Percentiles rank a stretch among this genome's conserved stretches.
Evolutionary conservation across 192 early-diverging fungal species (phyloP).

Genomic region (Coemansia biformis): DNA sequence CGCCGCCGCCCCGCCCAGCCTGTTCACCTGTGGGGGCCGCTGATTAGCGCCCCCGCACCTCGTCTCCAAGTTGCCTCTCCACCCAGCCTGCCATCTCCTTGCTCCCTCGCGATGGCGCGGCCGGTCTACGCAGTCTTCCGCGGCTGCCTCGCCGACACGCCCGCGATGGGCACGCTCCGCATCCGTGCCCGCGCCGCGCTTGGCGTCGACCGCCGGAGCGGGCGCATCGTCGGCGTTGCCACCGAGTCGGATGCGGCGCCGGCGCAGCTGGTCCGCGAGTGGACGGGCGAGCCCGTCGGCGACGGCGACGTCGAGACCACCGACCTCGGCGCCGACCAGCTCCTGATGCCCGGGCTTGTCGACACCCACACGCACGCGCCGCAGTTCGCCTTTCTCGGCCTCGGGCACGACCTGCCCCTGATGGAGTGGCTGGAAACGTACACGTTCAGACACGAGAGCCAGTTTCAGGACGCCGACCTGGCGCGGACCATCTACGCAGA

Average conservation of each 20-base stretch:
- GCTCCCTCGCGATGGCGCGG: constrained; percentile 9
- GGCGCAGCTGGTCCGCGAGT: constrained; percentile 15
- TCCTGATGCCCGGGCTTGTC: constrained; percentile 85
- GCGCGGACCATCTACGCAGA: constrained; percentile 64
- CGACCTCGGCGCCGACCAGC: constrained; percentile 55
- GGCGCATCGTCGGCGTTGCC: constrained; percentile 62
- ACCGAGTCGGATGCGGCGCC: constrained; percentile 1
- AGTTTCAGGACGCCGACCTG: constrained; percentile 62
- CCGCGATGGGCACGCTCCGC: constrained; percentile 59
- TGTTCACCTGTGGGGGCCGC: too few species aligned
- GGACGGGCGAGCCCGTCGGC: constrained; percentile 14
- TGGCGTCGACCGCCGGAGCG: constrained; percentile 56
- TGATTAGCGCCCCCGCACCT: too few species aligned
- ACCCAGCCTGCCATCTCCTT: background rate
- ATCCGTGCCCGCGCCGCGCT: constrained; percentile 61
- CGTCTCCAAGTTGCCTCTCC: constrained; percentile 3
- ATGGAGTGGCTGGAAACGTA: constrained; percentile 87
- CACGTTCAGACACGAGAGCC: constrained; percentile 82
- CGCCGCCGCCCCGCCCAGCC: too few species aligned
- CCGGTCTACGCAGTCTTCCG: constrained; percentile 45
- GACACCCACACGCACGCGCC: constrained; percentile 95
- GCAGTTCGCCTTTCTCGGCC: constrained; percentile 83
- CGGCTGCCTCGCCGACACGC: constrained; percentile 66
- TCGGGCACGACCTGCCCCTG: constrained; percentile 83
- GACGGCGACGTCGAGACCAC: constrained; percentile 8